Percentiles rank a stretch among this genome's conserved stretches.
These are phyloP conservation scores for Tetratostichococcus sp. DNA, from an alignment of 139 green algal genomes.

Conservation along the genomic window DNA sequence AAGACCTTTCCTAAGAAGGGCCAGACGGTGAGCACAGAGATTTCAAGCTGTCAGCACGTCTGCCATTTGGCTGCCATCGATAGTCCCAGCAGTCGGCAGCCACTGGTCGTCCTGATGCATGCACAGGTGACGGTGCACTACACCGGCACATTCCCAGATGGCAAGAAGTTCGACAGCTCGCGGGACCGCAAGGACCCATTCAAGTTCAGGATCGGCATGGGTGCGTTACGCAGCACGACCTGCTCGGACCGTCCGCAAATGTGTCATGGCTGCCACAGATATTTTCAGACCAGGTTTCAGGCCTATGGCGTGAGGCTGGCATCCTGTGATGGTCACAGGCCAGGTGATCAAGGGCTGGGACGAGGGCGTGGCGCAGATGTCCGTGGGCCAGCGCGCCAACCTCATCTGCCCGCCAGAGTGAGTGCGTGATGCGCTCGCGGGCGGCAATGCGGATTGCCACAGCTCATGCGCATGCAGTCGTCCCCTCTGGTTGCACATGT, in stretches of 20 bases:
- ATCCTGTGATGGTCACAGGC: not conserved
- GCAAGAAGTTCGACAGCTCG: slow-evolving; percentile 71
- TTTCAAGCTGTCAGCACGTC: no score
- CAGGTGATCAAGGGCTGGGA: slow-evolving; percentile 67
- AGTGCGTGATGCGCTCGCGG: no score
- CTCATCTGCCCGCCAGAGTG: slow-evolving; percentile 62
- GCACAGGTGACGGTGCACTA: slow-evolving; percentile 54
- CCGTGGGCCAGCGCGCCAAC: slow-evolving; percentile 51
- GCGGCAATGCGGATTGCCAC: no score
- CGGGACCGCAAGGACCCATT: slow-evolving; percentile 51
- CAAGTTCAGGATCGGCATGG: slow-evolving; percentile 51
- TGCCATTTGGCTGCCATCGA: no score
- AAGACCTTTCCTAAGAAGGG: slow-evolving; percentile 36
- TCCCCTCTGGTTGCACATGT: not conserved
- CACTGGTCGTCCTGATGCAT: no score
- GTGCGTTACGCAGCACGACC: not conserved
- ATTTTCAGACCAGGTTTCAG: no score
- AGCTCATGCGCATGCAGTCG: no score
- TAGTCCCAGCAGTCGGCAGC: no score
- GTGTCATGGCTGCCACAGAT: not conserved
- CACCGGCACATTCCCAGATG: slow-evolving; percentile 44
- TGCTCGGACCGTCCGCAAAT: not conserved
- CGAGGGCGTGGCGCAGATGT: slow-evolving; percentile 59
- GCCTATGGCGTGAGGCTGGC: no score
- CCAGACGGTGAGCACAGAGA: slow-evolving; percentile 10